phyloP scores from a whole-genome alignment of 345 rosid genomes.

The Ceriops tagal region DNA sequence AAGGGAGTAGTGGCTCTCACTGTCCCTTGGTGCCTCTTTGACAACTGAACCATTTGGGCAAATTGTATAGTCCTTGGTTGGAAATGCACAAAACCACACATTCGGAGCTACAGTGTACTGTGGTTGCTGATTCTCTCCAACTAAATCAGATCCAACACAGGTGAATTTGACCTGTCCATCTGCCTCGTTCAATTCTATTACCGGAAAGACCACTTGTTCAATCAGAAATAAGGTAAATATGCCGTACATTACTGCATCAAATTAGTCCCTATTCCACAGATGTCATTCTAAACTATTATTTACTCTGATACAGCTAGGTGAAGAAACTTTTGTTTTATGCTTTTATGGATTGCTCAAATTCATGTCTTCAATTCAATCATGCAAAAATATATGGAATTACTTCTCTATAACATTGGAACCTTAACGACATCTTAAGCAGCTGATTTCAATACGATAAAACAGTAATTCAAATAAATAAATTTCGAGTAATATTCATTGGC shows the following conservation, averaged over 20 bases:
- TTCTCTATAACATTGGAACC: too few relatives aligned
- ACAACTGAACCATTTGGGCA: slow-evolving; percentile 42
- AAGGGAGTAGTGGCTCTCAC: slow-evolving; percentile 66
- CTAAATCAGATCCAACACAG: slow-evolving; percentile 62
- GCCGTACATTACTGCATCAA: background rate
- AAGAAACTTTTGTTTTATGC: too few relatives aligned
- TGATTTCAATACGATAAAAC: too few relatives aligned
- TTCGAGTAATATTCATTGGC: too few relatives aligned
- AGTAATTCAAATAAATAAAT: too few relatives aligned
- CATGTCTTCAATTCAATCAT: too few relatives aligned
- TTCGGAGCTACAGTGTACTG: slow-evolving; percentile 82
- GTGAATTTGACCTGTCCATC: slow-evolving; percentile 70
- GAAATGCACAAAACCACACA: slow-evolving; percentile 88
- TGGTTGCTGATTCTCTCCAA: slow-evolving; percentile 48
- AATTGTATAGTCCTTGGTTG: slow-evolving; percentile 59
- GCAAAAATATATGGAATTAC: too few relatives aligned
- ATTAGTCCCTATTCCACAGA: background rate
- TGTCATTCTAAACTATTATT: too few relatives aligned
- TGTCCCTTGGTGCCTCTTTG: slow-evolving; percentile 52
- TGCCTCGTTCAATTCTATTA: slow-evolving; percentile 59
- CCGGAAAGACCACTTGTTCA: slow-evolving; percentile 31
- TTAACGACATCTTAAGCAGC: too few relatives aligned
- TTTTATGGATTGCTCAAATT: too few relatives aligned
- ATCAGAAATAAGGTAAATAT: background rate
- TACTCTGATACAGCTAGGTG: too few relatives aligned